Evolutionary conservation across 371 early-diverging fungal species (phyloP).

Genomic region (Mortierella sp.): DNA sequence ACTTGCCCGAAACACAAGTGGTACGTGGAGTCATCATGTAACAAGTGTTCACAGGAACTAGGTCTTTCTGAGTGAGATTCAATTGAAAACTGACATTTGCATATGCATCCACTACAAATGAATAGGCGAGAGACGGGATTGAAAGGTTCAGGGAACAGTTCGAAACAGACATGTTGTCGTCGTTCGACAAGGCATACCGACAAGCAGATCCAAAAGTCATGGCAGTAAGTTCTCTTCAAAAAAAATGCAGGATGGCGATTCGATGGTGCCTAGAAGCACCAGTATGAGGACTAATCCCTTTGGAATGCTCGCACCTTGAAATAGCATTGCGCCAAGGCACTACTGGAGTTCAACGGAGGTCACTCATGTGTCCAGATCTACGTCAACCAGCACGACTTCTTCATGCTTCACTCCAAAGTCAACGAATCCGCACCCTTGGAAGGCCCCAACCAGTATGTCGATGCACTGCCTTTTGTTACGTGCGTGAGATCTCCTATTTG

Average conservation of each 20-base stretch:
- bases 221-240: constrained; percentile 64
- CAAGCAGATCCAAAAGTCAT: constrained; percentile 74
- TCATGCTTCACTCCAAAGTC: constrained; percentile 85
- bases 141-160: constrained; percentile 94
- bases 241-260: neutral
- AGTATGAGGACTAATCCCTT: neutral
- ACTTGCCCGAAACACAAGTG: constrained; percentile 80
- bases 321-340: constrained; percentile 86
- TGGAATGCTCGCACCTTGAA: neutral
- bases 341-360: constrained; percentile 97
- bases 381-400: constrained; percentile 97
- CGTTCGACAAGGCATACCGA: constrained; percentile 89
- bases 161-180: constrained; percentile 89
- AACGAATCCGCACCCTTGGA: constrained; percentile 60
- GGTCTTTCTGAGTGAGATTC: neutral
- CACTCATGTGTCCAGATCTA: constrained; percentile 93
- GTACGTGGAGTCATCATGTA: constrained; percentile 58
- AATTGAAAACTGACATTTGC: neutral
- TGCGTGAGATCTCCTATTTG: neutral
- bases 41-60: neutral
- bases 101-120: neutral
- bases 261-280: neutral
- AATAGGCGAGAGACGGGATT: constrained; percentile 80
- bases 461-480: too few species aligned
- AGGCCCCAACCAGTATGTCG: constrained; percentile 47